These are phyloP conservation scores for Diaporthe vexans DNA, from an alignment of 2,329 filamentous ascomycete genomes.

Conservation along the genomic window DNA sequence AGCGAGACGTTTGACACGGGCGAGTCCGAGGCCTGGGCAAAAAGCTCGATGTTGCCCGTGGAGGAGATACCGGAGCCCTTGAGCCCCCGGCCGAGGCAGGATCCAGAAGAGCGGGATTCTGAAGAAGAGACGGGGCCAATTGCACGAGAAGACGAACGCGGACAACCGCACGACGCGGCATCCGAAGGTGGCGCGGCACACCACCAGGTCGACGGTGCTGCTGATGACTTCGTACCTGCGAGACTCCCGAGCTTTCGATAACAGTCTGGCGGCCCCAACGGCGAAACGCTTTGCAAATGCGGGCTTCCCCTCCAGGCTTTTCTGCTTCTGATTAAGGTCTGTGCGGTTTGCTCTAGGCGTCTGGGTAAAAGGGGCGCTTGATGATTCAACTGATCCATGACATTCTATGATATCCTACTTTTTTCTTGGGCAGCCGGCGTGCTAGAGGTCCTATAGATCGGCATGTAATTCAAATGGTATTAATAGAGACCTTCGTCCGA, in stretches of 20 bases:
- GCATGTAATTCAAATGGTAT: slow-evolving; percentile 9
- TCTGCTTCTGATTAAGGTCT: not conserved
- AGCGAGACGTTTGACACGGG: slow-evolving; percentile 52
- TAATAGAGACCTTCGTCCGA: slow-evolving; percentile 10
- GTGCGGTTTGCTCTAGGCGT: slow-evolving; percentile 9
- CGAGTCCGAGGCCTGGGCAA: slow-evolving; percentile 52
- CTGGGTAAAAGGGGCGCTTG: slow-evolving; percentile 7
- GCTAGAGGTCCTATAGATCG: slow-evolving; percentile 8
- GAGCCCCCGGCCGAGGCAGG: slow-evolving; percentile 41
- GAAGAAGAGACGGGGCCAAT: slow-evolving; percentile 42
- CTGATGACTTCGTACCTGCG: slow-evolving; percentile 67
- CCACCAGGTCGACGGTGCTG: not conserved
- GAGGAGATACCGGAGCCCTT: slow-evolving; percentile 48
- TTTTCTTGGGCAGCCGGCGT: slow-evolving; percentile 16
- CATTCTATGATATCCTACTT: slow-evolving; percentile 34
- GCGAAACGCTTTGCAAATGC: not conserved
- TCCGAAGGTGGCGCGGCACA: slow-evolving; percentile 38
- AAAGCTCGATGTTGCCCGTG: slow-evolving; percentile 49
- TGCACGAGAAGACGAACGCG: slow-evolving; percentile 22
- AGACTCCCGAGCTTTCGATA: slow-evolving; percentile 69
- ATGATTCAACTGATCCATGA: slow-evolving; percentile 24
- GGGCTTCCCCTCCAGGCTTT: not conserved
- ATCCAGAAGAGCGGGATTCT: slow-evolving; percentile 47
- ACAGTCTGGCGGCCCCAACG: not conserved
- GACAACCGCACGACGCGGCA: slow-evolving; percentile 36